Evolutionary conservation across 2,329 filamentous ascomycete species (phyloP), one percentile per base, ranked within the genome.

Genomic region (Plectosphaerella sp.): DNA sequence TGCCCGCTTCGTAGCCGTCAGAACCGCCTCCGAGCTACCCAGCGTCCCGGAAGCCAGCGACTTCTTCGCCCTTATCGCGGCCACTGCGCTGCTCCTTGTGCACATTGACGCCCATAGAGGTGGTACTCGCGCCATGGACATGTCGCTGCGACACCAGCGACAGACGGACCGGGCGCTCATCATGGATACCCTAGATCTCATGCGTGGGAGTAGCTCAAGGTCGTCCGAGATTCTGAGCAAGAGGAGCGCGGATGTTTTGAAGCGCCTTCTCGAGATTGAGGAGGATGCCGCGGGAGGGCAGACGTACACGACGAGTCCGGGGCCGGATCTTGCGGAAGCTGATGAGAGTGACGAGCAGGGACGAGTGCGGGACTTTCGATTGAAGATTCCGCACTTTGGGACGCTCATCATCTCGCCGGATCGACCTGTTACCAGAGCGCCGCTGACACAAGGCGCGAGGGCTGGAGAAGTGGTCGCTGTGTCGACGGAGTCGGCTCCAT

Each of bases 161-260:
- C 60, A 63, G 6, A 59, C 62, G 16, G 73, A 76, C 55, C 67
- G 72, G 14, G 72, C 62, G 5, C 64, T 71, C 54, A 60, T 74
- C 24, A 70, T 74, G 49, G 62, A 67, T 24, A 61, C 61, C 1
- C 62, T 68, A 9, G 66, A 67, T 46, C 66, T 58, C 41, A 72
- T 75, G 62, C 57, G 65, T 12, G 52, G 57, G 6, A 52, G 67
- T 20, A 58, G 53, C 33, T 54, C 57, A 14, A 41, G 58, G n/a
- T 66, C 64, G 48, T 39, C 56, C 6, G 72, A 73, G 55, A 52
- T 52, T 1, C 54, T 73, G 2, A 65, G 58, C 20, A 59, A 58
- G 8, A 57, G 67, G 47, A 61, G 64, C 45, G 63, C 61, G n/a
- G 58, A 59, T 15, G 52, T 70, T 37, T 54, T 72, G 15, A 56